Conservation (phyloP, 148 eudicot species). For the Cornus kousa region DNA sequence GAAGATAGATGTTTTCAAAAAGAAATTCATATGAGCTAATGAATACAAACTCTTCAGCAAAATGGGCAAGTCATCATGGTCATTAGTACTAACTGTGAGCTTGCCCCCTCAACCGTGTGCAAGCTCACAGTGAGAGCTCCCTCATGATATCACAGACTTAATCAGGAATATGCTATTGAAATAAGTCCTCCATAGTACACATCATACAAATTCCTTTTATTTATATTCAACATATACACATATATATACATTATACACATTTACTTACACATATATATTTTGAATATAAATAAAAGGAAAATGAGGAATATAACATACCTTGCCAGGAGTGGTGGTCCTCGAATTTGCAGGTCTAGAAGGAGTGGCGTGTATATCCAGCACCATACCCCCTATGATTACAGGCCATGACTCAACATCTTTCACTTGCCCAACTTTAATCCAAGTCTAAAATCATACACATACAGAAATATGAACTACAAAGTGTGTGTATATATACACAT, state of each 20-base stretch:
- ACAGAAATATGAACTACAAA: neutral
- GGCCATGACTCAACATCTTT: constrained; percentile 33
- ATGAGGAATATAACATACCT: constrained; percentile 33
- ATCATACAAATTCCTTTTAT: neutral
- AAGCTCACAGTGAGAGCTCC: no score
- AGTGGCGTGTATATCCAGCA: constrained; percentile 81
- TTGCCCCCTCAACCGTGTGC: no score
- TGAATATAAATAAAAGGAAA: neutral
- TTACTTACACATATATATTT: neutral
- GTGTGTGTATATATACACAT: neutral
- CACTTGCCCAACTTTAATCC: neutral
- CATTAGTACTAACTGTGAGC: no score
- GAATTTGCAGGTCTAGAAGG: constrained; percentile 56
- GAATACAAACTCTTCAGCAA: no score
- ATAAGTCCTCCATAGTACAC: neutral
- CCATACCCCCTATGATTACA: constrained; percentile 92
- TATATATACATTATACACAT: neutral
- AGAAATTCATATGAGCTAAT: no score
- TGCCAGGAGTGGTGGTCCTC: constrained; percentile 82
- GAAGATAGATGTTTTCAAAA: no score
- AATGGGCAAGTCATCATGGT: no score
- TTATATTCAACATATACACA: neutral
- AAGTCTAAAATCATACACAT: neutral
- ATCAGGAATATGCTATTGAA: no score
- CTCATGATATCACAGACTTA: no score